These are phyloP conservation scores for Hymenoscyphus occultus DNA, from an alignment of 2,329 filamentous ascomycete genomes.

Conservation along the genomic window DNA sequence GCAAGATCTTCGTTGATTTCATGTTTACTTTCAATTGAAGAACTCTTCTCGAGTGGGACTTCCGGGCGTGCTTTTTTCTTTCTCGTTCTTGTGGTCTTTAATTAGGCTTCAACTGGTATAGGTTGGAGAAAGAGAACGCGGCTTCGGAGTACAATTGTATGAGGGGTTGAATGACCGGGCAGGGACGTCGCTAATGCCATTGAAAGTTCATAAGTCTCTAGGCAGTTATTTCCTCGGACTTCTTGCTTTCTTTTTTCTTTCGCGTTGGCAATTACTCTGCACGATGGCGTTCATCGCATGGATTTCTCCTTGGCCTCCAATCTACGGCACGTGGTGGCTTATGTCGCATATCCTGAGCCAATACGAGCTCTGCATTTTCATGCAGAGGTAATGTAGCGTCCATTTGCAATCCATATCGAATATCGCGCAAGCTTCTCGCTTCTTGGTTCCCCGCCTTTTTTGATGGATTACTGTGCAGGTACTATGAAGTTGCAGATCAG, in stretches of 20 bases:
- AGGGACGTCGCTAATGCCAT: too few relatives aligned
- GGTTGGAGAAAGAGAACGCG: too few relatives aligned
- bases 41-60: too few relatives aligned
- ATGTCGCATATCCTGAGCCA: background rate
- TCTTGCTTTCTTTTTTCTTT: background rate
- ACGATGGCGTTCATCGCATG: background rate
- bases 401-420: constrained; percentile 5
- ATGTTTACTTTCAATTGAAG: background rate
- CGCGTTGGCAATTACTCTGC: background rate
- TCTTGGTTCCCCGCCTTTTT: background rate
- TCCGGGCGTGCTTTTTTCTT: too few relatives aligned
- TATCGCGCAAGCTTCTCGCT: constrained; percentile 2
- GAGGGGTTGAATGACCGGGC: too few relatives aligned
- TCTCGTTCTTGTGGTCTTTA: too few relatives aligned
- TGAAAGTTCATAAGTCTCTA: too few relatives aligned
- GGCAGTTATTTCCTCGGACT: too few relatives aligned
- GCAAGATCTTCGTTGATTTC: background rate
- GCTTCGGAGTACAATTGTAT: too few relatives aligned
- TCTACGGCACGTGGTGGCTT: background rate
- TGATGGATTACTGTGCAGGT: background rate
- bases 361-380: background rate
- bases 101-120: too few relatives aligned
- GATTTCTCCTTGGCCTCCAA: background rate
- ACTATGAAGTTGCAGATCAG: background rate
- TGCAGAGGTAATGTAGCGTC: background rate